A percentile compares a stretch with the other conserved stretches of the same genome.
These are phyloP conservation scores for Rheum nobile DNA, from an alignment of 148 eudicot genomes.

Conservation along the genomic window DNA sequence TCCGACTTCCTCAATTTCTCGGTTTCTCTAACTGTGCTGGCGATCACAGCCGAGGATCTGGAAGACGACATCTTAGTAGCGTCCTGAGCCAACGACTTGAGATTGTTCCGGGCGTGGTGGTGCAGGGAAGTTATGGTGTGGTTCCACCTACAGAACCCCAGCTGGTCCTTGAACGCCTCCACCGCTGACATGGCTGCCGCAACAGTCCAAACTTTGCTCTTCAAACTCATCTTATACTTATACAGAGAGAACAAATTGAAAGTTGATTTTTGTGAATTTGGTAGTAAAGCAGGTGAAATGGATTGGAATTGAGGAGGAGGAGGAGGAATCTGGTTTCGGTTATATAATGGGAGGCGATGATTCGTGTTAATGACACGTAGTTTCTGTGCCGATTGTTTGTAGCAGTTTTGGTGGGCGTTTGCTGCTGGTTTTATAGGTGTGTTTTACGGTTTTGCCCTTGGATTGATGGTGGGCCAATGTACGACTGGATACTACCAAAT, in stretches of 20 bases:
- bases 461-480: background rate
- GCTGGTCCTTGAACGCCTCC: conserved; percentile 6
- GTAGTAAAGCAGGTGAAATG: background rate
- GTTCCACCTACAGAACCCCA: conserved; percentile 10
- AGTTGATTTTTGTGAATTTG: background rate
- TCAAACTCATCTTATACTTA: background rate
- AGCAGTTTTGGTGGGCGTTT: background rate
- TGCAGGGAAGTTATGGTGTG: conserved; percentile 4
- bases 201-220: background rate
- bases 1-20: conserved; percentile 2
- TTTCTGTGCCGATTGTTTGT: background rate
- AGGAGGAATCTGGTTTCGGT: background rate
- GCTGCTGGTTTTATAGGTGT: background rate
- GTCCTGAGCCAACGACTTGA: conserved; percentile 4
- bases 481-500: no score
- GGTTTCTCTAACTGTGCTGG: background rate
- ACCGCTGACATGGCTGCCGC: background rate
- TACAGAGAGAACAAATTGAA: background rate
- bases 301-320: background rate
- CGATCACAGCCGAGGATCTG: background rate
- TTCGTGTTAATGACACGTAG: background rate
- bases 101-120: background rate
- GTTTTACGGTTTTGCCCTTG: background rate
- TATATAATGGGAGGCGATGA: background rate
- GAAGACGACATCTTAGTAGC: background rate